Percentiles rank a stretch among this genome's conserved stretches.
phyloP scores from a whole-genome alignment of 306 rosid genomes.

The Prunus mira region DNA sequence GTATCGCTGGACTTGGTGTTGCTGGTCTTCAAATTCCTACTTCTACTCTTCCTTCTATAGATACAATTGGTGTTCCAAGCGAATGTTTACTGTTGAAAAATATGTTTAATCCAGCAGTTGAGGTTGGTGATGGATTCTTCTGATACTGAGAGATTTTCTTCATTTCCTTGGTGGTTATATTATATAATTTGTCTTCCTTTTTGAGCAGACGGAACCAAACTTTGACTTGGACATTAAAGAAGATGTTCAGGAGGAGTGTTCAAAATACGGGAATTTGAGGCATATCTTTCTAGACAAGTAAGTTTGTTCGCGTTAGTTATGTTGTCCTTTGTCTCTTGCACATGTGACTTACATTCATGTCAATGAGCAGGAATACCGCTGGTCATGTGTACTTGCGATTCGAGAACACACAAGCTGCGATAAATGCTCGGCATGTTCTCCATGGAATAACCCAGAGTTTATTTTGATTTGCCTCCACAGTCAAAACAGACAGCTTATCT shows the following conservation, averaged over 20 bases:
- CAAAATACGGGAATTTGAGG: conserved; percentile 64
- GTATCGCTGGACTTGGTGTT: conserved; percentile 52
- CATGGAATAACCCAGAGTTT: conserved; percentile 41
- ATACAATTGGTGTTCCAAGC: conserved; percentile 79
- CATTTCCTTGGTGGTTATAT: conserved; percentile 13
- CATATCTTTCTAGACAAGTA: conserved; percentile 84
- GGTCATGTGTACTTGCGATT: conserved; percentile 75
- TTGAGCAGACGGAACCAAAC: conserved; percentile 69
- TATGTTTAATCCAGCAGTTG: conserved; percentile 87
- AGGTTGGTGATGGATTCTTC: conserved; percentile 49
- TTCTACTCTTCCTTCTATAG: conserved; percentile 38
- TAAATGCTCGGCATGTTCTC: conserved; percentile 69
- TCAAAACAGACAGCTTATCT: too few species aligned
- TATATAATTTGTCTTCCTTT: conserved; percentile 1
- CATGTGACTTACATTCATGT: not conserved
- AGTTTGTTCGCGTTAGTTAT: conserved; percentile 24
- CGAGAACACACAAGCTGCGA: conserved; percentile 63
- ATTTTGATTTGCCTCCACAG: too few species aligned
- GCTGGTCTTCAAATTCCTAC: conserved; percentile 63
- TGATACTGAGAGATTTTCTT: not conserved
- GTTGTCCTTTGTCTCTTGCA: not conserved
- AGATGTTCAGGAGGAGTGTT: conserved; percentile 89
- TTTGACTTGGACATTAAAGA: conserved; percentile 89
- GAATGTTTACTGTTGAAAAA: conserved; percentile 78
- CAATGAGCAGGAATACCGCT: conserved; percentile 61